phyloP scores from a whole-genome alignment of 352 stramenopile species.

The Globisporangium heterothallicum region DNA sequence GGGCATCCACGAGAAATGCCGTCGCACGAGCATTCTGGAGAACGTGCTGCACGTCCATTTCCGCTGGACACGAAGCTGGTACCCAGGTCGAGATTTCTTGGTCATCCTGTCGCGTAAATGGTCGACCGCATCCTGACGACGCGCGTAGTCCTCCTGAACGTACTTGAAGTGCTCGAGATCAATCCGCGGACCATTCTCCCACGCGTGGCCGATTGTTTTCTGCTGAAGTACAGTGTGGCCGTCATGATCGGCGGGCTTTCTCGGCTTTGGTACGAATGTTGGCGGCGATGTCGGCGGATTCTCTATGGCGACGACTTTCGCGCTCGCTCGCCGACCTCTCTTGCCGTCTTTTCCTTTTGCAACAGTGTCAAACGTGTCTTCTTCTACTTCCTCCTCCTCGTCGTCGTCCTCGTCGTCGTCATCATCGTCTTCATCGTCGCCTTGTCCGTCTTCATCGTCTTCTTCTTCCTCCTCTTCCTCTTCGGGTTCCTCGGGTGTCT shows the following conservation, averaged over 20 bases:
- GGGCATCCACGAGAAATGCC: conserved; percentile 65
- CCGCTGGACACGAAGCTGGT: conserved; percentile 49
- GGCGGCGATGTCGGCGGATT: conserved; percentile 10
- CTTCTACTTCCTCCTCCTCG: conserved; percentile 18
- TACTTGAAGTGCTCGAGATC: conserved; percentile 69
- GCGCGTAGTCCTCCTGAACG: conserved; percentile 58
- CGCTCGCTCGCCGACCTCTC: conserved; percentile 3
- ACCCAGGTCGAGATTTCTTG: conserved; percentile 54
- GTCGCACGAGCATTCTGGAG: conserved; percentile 36
- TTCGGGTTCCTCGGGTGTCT: conserved; percentile 2
- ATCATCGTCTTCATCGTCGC: conserved; percentile 12
- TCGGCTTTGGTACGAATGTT: conserved; percentile 15
- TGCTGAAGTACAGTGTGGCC: conserved; percentile 38
- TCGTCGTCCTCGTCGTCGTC: conserved; percentile 20
- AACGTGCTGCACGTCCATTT: conserved; percentile 49
- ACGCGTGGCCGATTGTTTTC: conserved; percentile 58
- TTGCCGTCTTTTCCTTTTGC: conserved; percentile 8
- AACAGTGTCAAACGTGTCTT: conserved; percentile 16
- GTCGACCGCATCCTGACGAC: conserved; percentile 47
- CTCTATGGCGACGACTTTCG: conserved; percentile 23
- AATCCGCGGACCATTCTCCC: conserved; percentile 52
- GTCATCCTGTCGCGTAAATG: conserved; percentile 52
- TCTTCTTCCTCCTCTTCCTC: conserved; percentile 18
- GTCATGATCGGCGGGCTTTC: conserved; percentile 18
- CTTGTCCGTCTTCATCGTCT: conserved; percentile 14